Evolutionary conservation across 2,329 filamentous ascomycete genomes (phyloP), one percentile per base, ranked within the genome.

Genomic region (Colletotrichum brevisporum): DNA sequence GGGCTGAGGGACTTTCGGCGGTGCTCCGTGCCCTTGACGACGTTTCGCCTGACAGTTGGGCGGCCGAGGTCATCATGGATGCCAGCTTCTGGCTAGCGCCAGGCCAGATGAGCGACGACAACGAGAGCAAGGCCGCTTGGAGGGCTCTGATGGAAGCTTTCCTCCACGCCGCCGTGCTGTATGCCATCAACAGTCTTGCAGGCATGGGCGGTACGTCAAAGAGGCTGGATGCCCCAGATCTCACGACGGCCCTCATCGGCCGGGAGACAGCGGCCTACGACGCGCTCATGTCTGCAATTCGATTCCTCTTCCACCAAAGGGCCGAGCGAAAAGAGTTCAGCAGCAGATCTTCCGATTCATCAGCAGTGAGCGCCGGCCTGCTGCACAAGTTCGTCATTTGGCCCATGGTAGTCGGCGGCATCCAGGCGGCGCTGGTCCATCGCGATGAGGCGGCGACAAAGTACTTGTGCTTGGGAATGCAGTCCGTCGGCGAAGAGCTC

Each of bases 331-430:
- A 39, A 8, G 0, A 3, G 1, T 24, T 26, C 39, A 50, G 18
- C 24, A 6, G 21, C 6, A 45, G 1, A 21, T 4, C n/a, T 8
- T 12, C 47, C 0, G 24, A 6, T 5, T 5, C 47, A 8, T 4
- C 13, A 8, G 47, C 54, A n/a, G 54, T n/a, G 3, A 64, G 61
- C 31, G 61, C 61, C 12, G 66, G 66, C 1, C 8, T 60, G 26
- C 3, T 60, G 2, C 61, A 59, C 61, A 65, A 52, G 5, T 69
- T 51, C 48, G 66, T 60, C 48, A 69, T 65, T 1, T 65, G 50
- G 50, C 66, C 66, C 15, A 55, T 69, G 41, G 54, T 60, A 1
- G n/a, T 65, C 21, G 24, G 39, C 50, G 61, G 66, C n/a, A 59
- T 54, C 15, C 50, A 60, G n/a, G 56, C 66, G n/a, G 36, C 31